Percentiles rank a stretch among this genome's conserved stretches.
phyloP scores from a whole-genome alignment of 805 yeast genomes.

The Babjeviella inositovora region DNA sequence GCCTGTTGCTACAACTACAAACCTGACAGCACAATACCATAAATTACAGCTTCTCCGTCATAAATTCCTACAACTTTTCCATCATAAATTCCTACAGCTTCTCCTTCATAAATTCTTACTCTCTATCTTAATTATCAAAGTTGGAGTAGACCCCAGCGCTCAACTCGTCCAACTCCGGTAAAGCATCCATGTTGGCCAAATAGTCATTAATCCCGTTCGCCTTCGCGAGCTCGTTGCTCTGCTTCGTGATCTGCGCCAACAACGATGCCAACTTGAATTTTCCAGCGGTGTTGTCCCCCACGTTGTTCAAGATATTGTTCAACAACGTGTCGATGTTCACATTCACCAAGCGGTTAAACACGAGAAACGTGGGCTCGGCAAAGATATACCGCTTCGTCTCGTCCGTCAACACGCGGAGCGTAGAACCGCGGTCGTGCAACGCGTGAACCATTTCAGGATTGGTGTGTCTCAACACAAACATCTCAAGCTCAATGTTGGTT shows the following conservation, averaged over 20 bases:
- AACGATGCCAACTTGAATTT: conserved; percentile 46
- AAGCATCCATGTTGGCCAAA: conserved; percentile 25
- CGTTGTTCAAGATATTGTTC: conserved; percentile 13
- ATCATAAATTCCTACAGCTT: no score
- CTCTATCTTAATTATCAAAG: no score
- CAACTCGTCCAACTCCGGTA: conserved; percentile 64
- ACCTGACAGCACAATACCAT: no score
- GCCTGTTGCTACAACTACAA: no score
- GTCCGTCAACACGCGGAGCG: conserved; percentile 19
- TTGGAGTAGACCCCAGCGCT: conserved; percentile 87
- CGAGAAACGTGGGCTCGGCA: conserved; percentile 9
- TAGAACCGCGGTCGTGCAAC: conserved; percentile 17
- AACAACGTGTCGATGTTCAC: conserved; percentile 17
- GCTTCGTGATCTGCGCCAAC: conserved; percentile 53
- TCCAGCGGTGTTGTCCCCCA: conserved; percentile 1
- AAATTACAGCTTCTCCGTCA: no score
- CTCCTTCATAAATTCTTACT: conserved; percentile 1
- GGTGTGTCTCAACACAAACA: conserved; percentile 31
- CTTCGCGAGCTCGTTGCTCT: conserved; percentile 37
- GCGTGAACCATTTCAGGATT: conserved; percentile 21
- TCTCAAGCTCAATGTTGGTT: conserved; percentile 15
- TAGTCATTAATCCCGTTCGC: conserved; percentile 25
- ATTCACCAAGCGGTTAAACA: conserved; percentile 15
- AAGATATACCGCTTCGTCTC: conserved; percentile 27
- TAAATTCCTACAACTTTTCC: no score